A percentile compares a stretch with the other conserved stretches of the same genome.
phyloP scores from a whole-genome alignment of 2,329 filamentous ascomycete species.

The Apiospora marii region DNA sequence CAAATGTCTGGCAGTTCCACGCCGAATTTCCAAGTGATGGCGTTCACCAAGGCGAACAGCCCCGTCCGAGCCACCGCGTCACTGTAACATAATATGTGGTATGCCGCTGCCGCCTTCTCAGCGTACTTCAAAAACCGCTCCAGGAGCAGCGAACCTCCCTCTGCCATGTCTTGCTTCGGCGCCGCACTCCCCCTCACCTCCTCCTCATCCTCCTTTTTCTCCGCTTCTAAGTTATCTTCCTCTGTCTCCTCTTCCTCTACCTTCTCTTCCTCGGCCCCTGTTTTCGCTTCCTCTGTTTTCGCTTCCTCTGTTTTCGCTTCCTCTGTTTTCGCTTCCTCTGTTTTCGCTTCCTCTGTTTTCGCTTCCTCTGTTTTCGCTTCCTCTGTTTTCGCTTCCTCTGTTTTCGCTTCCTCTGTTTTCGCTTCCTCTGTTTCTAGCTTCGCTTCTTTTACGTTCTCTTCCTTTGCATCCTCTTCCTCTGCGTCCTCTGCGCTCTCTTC shows the following conservation, averaged over 20 bases:
- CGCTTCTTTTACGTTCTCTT: no score
- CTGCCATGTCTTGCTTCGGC: neutral
- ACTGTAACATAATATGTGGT: neutral
- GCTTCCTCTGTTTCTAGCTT: no score
- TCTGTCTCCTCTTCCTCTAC: no score
- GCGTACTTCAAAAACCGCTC: neutral
- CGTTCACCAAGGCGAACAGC: neutral
- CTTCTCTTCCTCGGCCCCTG: no score
- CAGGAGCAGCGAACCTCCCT: neutral
- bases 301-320: neutral
- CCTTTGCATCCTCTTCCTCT: no score
- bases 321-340: neutral
- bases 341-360: no score
- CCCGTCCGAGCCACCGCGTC: neutral
- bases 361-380: no score
- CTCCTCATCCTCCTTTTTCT: neutral
- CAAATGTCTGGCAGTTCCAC: neutral
- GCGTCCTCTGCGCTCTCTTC: neutral
- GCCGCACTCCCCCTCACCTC: neutral
- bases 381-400: no score
- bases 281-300: neutral
- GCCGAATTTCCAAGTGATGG: slow-evolving; percentile 1
- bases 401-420: neutral
- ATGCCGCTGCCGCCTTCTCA: neutral
- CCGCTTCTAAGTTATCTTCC: neutral